phyloP scores from a whole-genome alignment of 441 rosid species.

The Corymbia citriodora region DNA sequence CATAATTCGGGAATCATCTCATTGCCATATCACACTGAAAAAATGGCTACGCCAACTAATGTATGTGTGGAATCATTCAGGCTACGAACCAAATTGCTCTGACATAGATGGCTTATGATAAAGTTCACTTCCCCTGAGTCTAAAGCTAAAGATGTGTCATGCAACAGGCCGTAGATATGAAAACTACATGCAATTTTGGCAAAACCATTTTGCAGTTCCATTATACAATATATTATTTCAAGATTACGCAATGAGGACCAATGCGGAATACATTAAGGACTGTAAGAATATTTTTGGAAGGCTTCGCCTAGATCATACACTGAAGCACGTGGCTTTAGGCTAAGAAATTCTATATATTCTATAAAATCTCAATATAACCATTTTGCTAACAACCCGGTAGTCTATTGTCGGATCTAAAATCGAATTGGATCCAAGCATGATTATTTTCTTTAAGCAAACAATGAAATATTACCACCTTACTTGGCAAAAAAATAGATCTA shows the following conservation, averaged over 20 bases:
- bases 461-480: background rate
- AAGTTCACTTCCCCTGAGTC: background rate
- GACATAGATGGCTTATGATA: background rate
- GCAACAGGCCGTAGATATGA: background rate
- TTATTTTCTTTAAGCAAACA: background rate
- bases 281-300: too few relatives aligned
- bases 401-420: background rate
- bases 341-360: too few relatives aligned
- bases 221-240: background rate
- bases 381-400: background rate
- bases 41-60: background rate
- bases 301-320: too few relatives aligned
- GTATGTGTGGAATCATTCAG: background rate
- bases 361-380: background rate
- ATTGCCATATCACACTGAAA: background rate
- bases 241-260: background rate
- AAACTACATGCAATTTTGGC: background rate
- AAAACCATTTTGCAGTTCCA: background rate
- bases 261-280: too few relatives aligned
- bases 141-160: background rate
- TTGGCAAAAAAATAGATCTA: background rate
- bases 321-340: too few relatives aligned
- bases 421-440: background rate
- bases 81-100: background rate
- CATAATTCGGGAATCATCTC: background rate